A percentile compares a stretch with the other conserved stretches of the same genome.
Evolutionary conservation across 495 filamentous ascomycete genomes (phyloP).

Genomic region (Aspergillus diversus): DNA sequence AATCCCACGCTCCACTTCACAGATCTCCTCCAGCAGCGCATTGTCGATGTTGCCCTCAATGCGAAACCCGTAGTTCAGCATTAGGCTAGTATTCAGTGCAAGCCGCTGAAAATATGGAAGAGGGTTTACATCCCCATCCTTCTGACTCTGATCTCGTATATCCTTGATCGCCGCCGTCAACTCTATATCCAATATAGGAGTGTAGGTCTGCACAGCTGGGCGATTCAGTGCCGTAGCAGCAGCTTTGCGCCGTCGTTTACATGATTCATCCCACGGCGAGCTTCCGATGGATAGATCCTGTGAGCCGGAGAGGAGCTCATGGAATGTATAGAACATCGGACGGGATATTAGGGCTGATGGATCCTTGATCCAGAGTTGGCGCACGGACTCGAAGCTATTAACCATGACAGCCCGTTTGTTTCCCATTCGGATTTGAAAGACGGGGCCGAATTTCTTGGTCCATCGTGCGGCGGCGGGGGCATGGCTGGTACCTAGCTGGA

Average conservation of each 20-base stretch:
- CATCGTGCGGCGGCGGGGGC: conserved; percentile 55
- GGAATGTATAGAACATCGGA: conserved; percentile 72
- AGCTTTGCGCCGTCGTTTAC: conserved; percentile 70
- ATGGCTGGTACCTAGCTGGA: conserved; percentile 62
- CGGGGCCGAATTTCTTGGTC: conserved; percentile 65
- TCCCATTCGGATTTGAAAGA: conserved; percentile 69
- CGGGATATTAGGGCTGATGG: conserved; percentile 70
- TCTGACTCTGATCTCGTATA: conserved; percentile 58
- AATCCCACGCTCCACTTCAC: conserved; percentile 63
- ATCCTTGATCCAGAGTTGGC: conserved; percentile 72
- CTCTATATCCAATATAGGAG: conserved; percentile 74
- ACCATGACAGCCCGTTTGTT: conserved; percentile 72
- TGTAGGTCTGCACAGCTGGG: conserved; percentile 67
- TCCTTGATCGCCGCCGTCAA: conserved; percentile 66
- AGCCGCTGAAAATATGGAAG: conserved; percentile 68
- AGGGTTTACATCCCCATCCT: conserved; percentile 66
- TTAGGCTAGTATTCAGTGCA: conserved; percentile 67
- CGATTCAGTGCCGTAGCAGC: conserved; percentile 72
- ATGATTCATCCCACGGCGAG: conserved; percentile 74
- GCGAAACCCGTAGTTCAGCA: conserved; percentile 67
- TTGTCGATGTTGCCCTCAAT: conserved; percentile 63
- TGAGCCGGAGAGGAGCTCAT: conserved; percentile 68
- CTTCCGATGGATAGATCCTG: conserved; percentile 77
- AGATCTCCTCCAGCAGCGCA: conserved; percentile 62
- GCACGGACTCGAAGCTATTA: conserved; percentile 69